Conservation (phyloP, 331 rosid genomes). For the Phaseolus coccineus region DNA sequence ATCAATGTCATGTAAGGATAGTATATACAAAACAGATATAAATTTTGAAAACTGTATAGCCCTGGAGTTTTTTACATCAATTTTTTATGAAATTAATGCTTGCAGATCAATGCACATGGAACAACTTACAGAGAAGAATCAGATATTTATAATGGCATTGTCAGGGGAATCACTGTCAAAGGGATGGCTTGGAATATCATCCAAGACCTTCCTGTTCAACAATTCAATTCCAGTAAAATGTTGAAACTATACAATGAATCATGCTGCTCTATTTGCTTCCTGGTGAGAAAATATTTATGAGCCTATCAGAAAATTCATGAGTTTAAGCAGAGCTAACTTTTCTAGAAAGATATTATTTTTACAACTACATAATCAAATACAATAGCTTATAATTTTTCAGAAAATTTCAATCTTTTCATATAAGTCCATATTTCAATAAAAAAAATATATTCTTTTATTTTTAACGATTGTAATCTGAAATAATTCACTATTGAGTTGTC, state of each 20-base stretch:
- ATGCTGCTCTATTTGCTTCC: constrained; percentile 47
- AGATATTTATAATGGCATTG: constrained; percentile 12
- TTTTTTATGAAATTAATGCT: neutral
- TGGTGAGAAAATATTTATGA: neutral
- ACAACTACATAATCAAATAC: too few relatives aligned
- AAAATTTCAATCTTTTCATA: too few relatives aligned
- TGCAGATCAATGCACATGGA: constrained; percentile 38
- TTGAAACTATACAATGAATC: constrained; percentile 27
- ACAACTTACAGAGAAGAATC: constrained; percentile 35
- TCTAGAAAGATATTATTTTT: too few relatives aligned
- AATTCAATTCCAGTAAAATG: constrained; percentile 23
- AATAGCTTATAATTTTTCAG: too few relatives aligned
- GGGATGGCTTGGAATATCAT: constrained; percentile 34
- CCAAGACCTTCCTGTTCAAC: constrained; percentile 36
- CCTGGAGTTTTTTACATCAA: neutral
- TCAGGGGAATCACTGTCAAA: neutral
- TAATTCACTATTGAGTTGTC: too few relatives aligned
- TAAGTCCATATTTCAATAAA: too few relatives aligned
- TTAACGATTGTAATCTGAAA: too few relatives aligned
- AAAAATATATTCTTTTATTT: too few relatives aligned
- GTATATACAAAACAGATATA: too few relatives aligned
- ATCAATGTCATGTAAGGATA: constrained; percentile 40
- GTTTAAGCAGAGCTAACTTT: neutral
- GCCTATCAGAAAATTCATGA: neutral
- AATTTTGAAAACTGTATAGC: neutral